Base-by-base conservation (phyloP, 1,284 basidiomycete species). In the Lignosus rhinocerotis region DNA sequence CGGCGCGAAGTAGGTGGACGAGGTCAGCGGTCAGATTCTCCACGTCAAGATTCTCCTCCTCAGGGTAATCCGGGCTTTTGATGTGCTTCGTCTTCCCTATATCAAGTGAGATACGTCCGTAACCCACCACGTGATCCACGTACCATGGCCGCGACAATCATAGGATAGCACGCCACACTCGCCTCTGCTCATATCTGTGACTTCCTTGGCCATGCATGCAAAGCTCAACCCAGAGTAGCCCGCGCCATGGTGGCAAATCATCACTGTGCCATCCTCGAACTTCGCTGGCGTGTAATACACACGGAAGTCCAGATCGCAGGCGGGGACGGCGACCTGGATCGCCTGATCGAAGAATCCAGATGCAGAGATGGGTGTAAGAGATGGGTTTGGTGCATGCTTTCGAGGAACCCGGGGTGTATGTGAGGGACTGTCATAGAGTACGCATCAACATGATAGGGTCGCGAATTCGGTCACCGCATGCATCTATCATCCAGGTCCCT, bases 231-330 rank as follows among this genome's bases (percentile, higher is more conserved):
- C 96, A 0, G 88, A 88, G 69, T 93, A 94, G 2, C 97, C 96
- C 1, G 93, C 96, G 0, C 97, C 96, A 67, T 99, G 96, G 69
- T 98, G 95, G 72, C 93, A 93, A 2, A 98, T 80, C 69, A 98
- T 84, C 2, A 96, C 84, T 0, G 75, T 74, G n/a, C 79, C 80
- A 39, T 78, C 78, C 42, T 70, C 69, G 51, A 69, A 77, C 66
- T 77, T 79, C 4, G 82, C 81, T 38, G 77, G 81, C 0, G 91
- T 89, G 70, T 94, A 90, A 74, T 95, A 96, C 1, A 85, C 87
- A 33, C 93, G 80, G 64, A 87, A 83, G 49, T 88, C 84, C 6
- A 92, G 81, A 36, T 77, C 80, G 21, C 83, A 82, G 31, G 76
- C 70, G 1, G 84, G 79, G 16, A 93, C 84, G 0, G 80, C 69